These are phyloP conservation scores for Citrus medica DNA, from an alignment of 345 rosid genomes.

Conservation along the genomic window DNA sequence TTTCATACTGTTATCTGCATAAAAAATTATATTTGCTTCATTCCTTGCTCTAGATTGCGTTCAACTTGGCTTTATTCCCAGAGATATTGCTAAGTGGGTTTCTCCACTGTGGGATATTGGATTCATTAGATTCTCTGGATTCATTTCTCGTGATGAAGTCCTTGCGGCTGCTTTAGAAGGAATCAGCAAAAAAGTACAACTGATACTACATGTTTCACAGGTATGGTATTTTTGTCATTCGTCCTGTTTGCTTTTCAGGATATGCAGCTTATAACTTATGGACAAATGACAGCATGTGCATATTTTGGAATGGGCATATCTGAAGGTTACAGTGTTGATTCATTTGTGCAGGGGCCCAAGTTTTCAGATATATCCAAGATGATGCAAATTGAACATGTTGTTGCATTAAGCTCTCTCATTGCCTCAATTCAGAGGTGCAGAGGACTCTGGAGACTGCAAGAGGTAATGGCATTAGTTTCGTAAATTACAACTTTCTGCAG, in stretches of 20 bases:
- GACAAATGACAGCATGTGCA: background rate
- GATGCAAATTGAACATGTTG: slow-evolving; percentile 44
- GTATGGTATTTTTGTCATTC: slow-evolving; percentile 42
- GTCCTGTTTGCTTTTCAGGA: slow-evolving; percentile 10
- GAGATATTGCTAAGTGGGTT: slow-evolving; percentile 78
- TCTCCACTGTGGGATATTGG: slow-evolving; percentile 90
- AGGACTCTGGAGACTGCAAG: slow-evolving; percentile 85
- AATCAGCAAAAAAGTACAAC: slow-evolving; percentile 62
- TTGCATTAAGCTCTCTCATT: slow-evolving; percentile 56
- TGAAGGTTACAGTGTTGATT: slow-evolving; percentile 15
- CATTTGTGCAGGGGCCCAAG: slow-evolving; percentile 58
- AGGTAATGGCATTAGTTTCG: slow-evolving; percentile 37
- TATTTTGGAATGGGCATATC: slow-evolving; percentile 12
- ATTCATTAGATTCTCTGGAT: slow-evolving; percentile 70
- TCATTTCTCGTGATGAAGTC: slow-evolving; percentile 63
- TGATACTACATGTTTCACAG: slow-evolving; percentile 62
- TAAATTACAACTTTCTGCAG: background rate
- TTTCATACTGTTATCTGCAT: background rate
- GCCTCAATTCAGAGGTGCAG: slow-evolving; percentile 76
- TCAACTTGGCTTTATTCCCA: slow-evolving; percentile 85
- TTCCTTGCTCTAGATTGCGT: slow-evolving; percentile 47
- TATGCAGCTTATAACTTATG: slow-evolving; percentile 1
- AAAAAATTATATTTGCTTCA: slow-evolving; percentile 6
- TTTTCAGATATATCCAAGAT: slow-evolving; percentile 49
- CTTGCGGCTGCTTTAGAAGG: slow-evolving; percentile 72